Evolutionary conservation across 2,329 filamentous ascomycete species (phyloP), one percentile per base, ranked within the genome.

Genomic region (Xylaria sp.): DNA sequence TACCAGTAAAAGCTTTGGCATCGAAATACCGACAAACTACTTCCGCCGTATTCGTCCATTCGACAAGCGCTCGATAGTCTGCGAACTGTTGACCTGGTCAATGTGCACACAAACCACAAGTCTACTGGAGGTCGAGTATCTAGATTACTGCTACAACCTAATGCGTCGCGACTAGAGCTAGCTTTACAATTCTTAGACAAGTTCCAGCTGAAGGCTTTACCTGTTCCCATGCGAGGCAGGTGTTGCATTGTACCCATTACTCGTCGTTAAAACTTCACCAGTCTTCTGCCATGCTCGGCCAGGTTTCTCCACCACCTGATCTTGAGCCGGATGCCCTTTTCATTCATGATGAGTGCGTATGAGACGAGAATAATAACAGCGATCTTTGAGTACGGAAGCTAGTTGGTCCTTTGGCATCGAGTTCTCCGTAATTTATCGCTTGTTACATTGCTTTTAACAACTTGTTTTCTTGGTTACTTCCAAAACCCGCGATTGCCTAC

Each of bases 381-480:
- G 70, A 73, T 78, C 68, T 76, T 78, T 78, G 76, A 78, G 76
- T 78, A 75, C 75, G 75, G 69, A 66, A 69, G 74, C 73, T 74
- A 72, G 66, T 69, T 63, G 69, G 67, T 66, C 65, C 61, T 65
- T 47, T 23, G 64, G 70, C 69, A 59, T 77, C 72, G 74, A 73
- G 74, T 70, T 55, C 66, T 67, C 72, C 74, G 76, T 76, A 78
- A 78, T 78, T 77, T 72, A 76, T 75, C 72, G 70, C 72, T 72
- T 77, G 76, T 70, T 58, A 78, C 76, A 78, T 72, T 11, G 31
- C 33, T 31, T 58, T 38, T 38, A 23, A 3, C 3, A 3, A 3
- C 19, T 53, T 25, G 9, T 5, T 17, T 37, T 43, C 2, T n/a
- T n/a, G n/a, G n/a, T n/a, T 15, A 31, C 43, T 25, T 21, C 15